phyloP scores from a whole-genome alignment of 1,284 basidiomycete genomes.

The Microbotryum intermedium region DNA sequence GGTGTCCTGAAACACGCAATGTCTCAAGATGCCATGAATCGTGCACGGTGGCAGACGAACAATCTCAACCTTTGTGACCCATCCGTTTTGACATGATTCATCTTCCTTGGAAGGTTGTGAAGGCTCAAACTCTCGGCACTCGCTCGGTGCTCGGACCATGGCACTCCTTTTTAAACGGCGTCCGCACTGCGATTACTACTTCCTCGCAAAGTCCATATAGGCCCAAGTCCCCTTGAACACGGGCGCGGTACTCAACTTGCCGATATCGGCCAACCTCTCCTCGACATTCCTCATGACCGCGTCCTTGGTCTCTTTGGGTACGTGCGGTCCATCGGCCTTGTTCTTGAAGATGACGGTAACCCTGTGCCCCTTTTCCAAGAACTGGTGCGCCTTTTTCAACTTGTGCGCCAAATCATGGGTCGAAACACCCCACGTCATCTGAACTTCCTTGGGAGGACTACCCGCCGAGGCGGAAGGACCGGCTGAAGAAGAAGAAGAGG shows the following conservation, averaged over 20 bases:
- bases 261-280: conserved; percentile 3
- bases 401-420: conserved; percentile 58
- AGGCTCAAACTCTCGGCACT: too few relatives aligned
- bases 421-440: conserved; percentile 60
- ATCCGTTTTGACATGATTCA: too few relatives aligned
- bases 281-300: conserved; percentile 10
- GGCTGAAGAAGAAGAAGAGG: too few relatives aligned
- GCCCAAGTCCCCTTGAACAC: conserved; percentile 3
- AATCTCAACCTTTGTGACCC: too few relatives aligned
- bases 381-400: conserved; percentile 51
- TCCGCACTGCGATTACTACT: neutral
- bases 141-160: too few relatives aligned
- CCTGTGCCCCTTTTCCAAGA: conserved; percentile 53
- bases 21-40: too few relatives aligned
- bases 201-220: conserved; percentile 13
- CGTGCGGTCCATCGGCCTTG: conserved; percentile 13
- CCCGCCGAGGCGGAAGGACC: neutral
- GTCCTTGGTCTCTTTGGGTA: neutral
- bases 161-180: too few relatives aligned
- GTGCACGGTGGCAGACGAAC: too few relatives aligned
- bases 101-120: too few relatives aligned
- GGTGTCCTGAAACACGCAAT: too few relatives aligned
- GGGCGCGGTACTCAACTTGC: conserved; percentile 1
- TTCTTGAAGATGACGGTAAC: conserved; percentile 49
- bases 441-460: conserved; percentile 54